These are phyloP conservation scores for Tetracladium maxilliforme DNA, from an alignment of 2,329 filamentous ascomycete species.

Conservation along the genomic window DNA sequence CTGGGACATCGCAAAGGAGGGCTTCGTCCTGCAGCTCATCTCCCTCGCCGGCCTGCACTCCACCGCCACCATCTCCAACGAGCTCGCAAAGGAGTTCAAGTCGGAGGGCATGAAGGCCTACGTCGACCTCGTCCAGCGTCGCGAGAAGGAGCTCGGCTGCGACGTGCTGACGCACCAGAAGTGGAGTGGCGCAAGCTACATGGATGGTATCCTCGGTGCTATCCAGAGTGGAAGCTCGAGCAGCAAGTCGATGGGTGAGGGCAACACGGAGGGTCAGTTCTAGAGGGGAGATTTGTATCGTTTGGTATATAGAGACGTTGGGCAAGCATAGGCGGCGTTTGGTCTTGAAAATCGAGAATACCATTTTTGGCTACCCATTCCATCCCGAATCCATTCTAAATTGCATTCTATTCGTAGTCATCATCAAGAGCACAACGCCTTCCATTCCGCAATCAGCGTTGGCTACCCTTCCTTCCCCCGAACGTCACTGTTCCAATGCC, in stretches of 20 bases:
- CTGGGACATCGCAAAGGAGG: slow-evolving; percentile 88
- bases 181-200: slow-evolving; percentile 54
- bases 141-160: slow-evolving; percentile 61
- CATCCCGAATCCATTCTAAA: too few relatives aligned
- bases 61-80: slow-evolving; percentile 48
- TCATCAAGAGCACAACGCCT: too few relatives aligned
- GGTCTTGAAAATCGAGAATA: too few relatives aligned
- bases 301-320: too few relatives aligned
- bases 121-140: slow-evolving; percentile 79
- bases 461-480: too few relatives aligned
- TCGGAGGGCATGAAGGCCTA: slow-evolving; percentile 93
- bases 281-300: slow-evolving; percentile 5
- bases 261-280: slow-evolving; percentile 72
- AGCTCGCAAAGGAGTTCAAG: slow-evolving; percentile 73
- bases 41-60: slow-evolving; percentile 53
- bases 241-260: slow-evolving; percentile 87
- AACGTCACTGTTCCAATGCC: too few relatives aligned
- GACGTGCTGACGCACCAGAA: slow-evolving; percentile 23
- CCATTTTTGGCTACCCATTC: too few relatives aligned
- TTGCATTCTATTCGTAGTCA: too few relatives aligned
- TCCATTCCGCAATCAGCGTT: too few relatives aligned
- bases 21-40: slow-evolving; percentile 57
- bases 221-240: slow-evolving; percentile 86
- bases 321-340: too few relatives aligned
- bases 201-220: slow-evolving; percentile 78